Evolutionary conservation across 2,329 filamentous ascomycete genomes (phyloP).

Genomic region (Golovinomyces cichoracearum): DNA sequence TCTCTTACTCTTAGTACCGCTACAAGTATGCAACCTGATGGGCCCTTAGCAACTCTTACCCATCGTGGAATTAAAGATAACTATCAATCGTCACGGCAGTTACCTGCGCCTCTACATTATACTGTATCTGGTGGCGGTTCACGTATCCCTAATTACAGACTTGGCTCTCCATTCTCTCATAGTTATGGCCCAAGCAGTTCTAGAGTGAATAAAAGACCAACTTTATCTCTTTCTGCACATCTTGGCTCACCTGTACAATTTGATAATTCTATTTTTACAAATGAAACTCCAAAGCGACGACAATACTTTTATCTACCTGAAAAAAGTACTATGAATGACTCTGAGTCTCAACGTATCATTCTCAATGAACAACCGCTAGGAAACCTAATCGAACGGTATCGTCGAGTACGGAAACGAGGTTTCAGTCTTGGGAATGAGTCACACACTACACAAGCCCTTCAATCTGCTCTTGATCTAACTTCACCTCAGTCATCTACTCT

Average conservation of each 20-base stretch:
- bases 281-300: conserved; percentile 13
- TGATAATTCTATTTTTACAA: conserved; percentile 9
- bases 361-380: conserved; percentile 14
- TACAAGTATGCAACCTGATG: conserved; percentile 36
- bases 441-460: conserved; percentile 6
- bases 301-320: conserved; percentile 12
- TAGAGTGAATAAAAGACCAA: conserved; percentile 4
- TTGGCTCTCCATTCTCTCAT: conserved; percentile 22
- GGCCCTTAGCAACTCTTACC: conserved; percentile 30
- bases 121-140: too few species aligned
- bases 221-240: conserved; percentile 3
- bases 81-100: neutral
- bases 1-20: conserved; percentile 37
- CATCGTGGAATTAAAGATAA: neutral
- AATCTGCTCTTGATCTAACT: conserved; percentile 6
- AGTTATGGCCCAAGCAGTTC: conserved; percentile 39
- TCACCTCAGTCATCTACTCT: conserved; percentile 2
- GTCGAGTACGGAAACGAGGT: conserved; percentile 14
- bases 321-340: conserved; percentile 8
- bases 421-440: conserved; percentile 15
- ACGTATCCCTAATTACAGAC: conserved; percentile 2
- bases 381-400: conserved; percentile 6
- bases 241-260: conserved; percentile 13
- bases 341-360: conserved; percentile 10
- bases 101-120: neutral